Percentiles rank a stretch among this genome's conserved stretches.
Conservation (phyloP, 2,329 filamentous ascomycete species). For the Arthrobotrys conoides region DNA sequence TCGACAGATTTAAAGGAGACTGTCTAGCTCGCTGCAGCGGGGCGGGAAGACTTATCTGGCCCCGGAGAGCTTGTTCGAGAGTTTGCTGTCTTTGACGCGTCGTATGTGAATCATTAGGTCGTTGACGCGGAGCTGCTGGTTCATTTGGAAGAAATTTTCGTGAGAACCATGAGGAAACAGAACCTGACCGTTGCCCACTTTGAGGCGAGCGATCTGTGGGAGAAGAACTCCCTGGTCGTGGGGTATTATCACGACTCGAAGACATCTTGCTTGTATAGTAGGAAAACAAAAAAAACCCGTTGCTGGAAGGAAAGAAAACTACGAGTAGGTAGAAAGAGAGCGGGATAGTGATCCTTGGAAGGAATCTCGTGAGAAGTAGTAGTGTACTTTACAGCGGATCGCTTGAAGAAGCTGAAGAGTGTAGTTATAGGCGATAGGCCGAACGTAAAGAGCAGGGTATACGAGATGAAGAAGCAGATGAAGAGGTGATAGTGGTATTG, state of each 20-base stretch:
- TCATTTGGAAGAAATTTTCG: slow-evolving; percentile 2
- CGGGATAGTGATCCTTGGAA: not conserved
- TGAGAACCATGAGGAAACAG: slow-evolving; percentile 10
- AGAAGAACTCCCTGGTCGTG: not conserved
- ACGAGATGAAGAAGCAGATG: not conserved
- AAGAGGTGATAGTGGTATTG: not conserved
- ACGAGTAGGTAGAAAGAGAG: not conserved
- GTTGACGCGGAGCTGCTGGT: not conserved
- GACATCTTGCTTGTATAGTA: not conserved
- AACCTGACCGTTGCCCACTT: not conserved
- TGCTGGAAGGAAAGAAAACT: not conserved
- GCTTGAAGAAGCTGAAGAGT: not conserved
- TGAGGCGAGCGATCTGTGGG: not conserved
- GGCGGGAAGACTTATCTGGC: not conserved
- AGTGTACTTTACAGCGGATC: not conserved
- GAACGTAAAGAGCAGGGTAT: not conserved
- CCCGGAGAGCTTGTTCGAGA: not conserved
- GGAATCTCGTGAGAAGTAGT: not conserved
- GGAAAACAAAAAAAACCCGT: not conserved
- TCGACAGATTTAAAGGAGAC: not conserved
- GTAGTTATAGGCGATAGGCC: not conserved
- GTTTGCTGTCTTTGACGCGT: not conserved
- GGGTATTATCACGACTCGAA: not conserved
- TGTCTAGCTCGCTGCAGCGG: not conserved
- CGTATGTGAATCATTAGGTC: not conserved